Percentiles rank a stretch among this genome's conserved stretches.
phyloP scores from a whole-genome alignment of 306 rosid species.

The Dicorynia guianensis region DNA sequence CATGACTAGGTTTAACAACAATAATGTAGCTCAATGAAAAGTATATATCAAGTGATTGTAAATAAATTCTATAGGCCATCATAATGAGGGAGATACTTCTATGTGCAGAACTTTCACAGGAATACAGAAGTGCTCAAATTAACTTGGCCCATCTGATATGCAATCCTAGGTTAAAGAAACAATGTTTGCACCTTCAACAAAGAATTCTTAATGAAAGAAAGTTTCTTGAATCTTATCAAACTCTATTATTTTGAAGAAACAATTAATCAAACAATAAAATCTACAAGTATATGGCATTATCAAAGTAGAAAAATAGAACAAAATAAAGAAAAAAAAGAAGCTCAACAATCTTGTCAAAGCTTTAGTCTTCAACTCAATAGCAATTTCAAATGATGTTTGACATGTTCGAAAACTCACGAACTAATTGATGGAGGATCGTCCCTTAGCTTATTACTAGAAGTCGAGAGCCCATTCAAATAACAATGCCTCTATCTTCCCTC shows the following conservation, averaged over 20 bases:
- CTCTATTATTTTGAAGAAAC: neutral
- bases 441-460: neutral
- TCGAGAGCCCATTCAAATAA: neutral
- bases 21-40: too few relatives aligned
- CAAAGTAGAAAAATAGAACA: too few relatives aligned
- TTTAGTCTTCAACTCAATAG: neutral
- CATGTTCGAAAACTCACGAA: neutral
- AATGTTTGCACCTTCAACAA: conserved; percentile 6
- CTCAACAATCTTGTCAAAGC: neutral
- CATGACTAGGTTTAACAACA: too few relatives aligned
- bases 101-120: neutral
- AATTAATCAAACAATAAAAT: neutral
- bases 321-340: neutral
- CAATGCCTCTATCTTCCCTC: too few relatives aligned
- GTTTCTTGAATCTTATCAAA: neutral
- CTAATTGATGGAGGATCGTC: neutral
- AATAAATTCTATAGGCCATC: neutral
- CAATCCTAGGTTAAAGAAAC: neutral
- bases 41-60: neutral
- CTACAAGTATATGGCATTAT: neutral
- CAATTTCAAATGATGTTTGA: neutral
- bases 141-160: neutral
- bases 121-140: neutral
- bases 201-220: neutral
- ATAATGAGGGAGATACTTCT: neutral